phyloP scores from a whole-genome alignment of 805 yeast species.

The Kodamaea hsintzibuensis region DNA sequence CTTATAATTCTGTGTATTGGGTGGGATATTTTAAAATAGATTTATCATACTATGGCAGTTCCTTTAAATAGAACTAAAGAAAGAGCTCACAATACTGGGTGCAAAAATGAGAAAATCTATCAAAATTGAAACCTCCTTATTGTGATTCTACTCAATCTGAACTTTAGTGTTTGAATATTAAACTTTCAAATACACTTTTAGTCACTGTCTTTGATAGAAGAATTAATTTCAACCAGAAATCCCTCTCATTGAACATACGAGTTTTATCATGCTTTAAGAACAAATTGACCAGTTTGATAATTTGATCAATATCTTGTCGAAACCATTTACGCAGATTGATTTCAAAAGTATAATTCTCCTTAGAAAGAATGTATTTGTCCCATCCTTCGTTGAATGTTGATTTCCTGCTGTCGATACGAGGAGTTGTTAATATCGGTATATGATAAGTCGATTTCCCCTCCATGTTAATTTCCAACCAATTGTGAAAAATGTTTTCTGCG shows the following conservation, averaged over 20 bases:
- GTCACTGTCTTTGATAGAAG: conserved; percentile 6
- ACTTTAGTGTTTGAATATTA: background rate
- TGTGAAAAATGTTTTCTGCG: conserved; percentile 23
- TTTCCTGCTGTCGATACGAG: conserved; percentile 24
- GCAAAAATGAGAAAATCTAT: background rate
- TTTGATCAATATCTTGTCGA: conserved; percentile 9
- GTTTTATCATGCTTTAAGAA: background rate
- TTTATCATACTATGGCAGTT: too few relatives aligned
- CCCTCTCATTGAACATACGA: background rate
- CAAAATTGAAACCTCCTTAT: background rate
- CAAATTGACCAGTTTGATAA: background rate
- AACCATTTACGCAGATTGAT: conserved; percentile 16
- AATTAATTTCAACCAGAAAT: background rate
- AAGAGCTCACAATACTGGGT: background rate
- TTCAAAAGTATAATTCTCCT: conserved; percentile 21
- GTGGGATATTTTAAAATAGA: background rate
- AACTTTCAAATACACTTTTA: background rate
- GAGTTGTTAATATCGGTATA: conserved; percentile 31
- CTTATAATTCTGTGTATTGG: too few relatives aligned
- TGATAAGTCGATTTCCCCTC: conserved; percentile 21
- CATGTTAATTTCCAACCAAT: conserved; percentile 29
- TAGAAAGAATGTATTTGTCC: conserved; percentile 19
- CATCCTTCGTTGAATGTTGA: conserved; percentile 11
- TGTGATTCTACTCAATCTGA: background rate
- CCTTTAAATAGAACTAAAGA: background rate